Percentiles rank a stretch among this genome's conserved stretches.
These are phyloP conservation scores for Solanum pinnatisectum DNA, from an alignment of 257 asterid genomes.

Conservation along the genomic window DNA sequence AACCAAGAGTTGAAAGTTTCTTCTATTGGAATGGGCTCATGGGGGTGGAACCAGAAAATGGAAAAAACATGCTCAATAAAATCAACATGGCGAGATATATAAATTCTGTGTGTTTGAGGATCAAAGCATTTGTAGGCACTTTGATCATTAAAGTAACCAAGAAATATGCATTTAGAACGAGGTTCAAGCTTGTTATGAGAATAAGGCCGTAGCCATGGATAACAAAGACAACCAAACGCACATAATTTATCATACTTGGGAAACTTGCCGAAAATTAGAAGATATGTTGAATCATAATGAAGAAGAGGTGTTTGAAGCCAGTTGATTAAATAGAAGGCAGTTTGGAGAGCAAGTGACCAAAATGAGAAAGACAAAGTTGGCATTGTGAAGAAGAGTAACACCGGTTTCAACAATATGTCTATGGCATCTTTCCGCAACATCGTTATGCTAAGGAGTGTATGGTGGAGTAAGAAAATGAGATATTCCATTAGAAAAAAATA, in stretches of 20 bases:
- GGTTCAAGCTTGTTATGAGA: not conserved
- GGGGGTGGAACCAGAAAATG: not conserved
- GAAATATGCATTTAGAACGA: not conserved
- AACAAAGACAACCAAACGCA: not conserved
- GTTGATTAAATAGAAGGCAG: not conserved
- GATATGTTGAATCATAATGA: not conserved
- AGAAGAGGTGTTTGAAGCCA: not conserved
- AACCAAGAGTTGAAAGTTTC: not conserved
- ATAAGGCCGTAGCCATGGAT: not conserved
- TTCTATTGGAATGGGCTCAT: not conserved
- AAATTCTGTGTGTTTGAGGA: not conserved
- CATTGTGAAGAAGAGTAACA: not conserved
- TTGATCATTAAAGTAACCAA: not conserved
- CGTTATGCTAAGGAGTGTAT: not conserved
- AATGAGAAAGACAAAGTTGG: not conserved
- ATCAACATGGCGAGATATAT: not conserved
- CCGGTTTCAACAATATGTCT: not conserved
- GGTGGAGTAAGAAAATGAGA: not conserved
- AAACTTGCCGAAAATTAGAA: not conserved
- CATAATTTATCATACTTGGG: not conserved
- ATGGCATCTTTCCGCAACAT: not conserved
- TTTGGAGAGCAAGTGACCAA: not conserved
- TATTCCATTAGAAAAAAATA: not conserved
- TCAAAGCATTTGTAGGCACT: not conserved
- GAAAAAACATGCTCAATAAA: not conserved